Base-by-base conservation (phyloP, 805 yeast genomes). In the Pichia nakasei region DNA sequence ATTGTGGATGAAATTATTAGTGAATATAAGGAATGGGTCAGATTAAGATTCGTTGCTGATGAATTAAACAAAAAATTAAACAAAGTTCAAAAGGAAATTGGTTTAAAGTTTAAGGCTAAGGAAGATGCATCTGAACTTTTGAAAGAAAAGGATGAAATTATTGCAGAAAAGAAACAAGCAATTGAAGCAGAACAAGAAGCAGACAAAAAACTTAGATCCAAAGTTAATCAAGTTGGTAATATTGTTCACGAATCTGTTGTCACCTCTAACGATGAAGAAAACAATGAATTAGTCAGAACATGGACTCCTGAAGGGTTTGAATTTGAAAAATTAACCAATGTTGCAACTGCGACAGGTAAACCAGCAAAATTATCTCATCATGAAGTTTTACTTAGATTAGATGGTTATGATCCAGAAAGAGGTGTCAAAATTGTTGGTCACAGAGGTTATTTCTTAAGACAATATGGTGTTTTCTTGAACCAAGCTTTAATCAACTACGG, bases 401-500 rank as follows among this genome's bases (percentile, higher is more conserved):
- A 93, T 62, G 98, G 98, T 52, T 93, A 89, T 65, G 98, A 93
- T 64, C 97, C 97, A 53, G 97, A 93, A 69, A 84, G 98, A 72
- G 98, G 98, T 66, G 95, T 87, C 49, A 86, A 87, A 70, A 82
- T 93, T 54, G 89, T 91, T 47, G 98, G 98, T 54, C 98, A 93
- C 76, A 86, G 98, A 72, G 98, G 98, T 52, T 93, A 87, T 70
- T 93, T 93, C 69, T 74, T 93, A 62, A 82, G 96, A 72, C 82
- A 83, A 64, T 85, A 79, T 58, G 98, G 98, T 70, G 98, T 93
- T 39, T 93, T 89, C 71, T 77, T 93, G 66, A 93, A 93, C 75
- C 97, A 93, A 72, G 98, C 98, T 37, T 74, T 93, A 65, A 93
- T 93, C 66, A 93, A 89, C 77, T 91, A 89, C 62, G 98, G 98